Evolutionary conservation across 2,329 filamentous ascomycete genomes (phyloP).

Genomic region (Aspergillus tubingensis): DNA sequence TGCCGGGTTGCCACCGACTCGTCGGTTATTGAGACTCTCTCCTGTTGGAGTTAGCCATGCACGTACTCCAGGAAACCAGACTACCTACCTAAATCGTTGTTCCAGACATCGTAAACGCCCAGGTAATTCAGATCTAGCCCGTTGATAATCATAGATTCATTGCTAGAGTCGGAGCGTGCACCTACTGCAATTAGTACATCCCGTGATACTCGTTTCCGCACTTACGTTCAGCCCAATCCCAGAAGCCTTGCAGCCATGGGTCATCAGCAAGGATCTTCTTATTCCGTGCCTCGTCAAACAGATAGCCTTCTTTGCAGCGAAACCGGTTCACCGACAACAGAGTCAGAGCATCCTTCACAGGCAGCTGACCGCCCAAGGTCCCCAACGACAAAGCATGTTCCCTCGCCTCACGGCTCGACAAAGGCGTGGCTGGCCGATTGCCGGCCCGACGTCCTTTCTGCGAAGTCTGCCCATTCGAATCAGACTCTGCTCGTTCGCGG

Average conservation of each 20-base stretch:
- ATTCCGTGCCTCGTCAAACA: constrained; percentile 58
- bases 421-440: constrained; percentile 16
- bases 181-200: constrained; percentile 30
- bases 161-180: constrained; percentile 42
- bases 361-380: constrained; percentile 30
- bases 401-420: constrained; percentile 43
- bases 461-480: constrained; percentile 14
- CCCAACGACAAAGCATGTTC: constrained; percentile 38
- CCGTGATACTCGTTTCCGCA: not conserved
- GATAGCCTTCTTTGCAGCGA: constrained; percentile 58
- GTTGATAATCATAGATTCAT: constrained; percentile 57
- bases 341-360: constrained; percentile 43
- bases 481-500: constrained; percentile 26
- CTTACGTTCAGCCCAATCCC: constrained; percentile 59
- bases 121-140: constrained; percentile 62
- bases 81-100: constrained; percentile 49
- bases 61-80: no score
- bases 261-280: constrained; percentile 58
- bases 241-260: constrained; percentile 58
- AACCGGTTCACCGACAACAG: constrained; percentile 44
- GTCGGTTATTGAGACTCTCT: constrained; percentile 35
- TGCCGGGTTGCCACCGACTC: constrained; percentile 28
- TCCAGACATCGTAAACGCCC: constrained; percentile 62
- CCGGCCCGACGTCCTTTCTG: constrained; percentile 4
- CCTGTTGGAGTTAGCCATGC: constrained; percentile 28